phyloP scores from a whole-genome alignment of 768 basidiomycete species.

The Podaxis carcinomalis region DNA sequence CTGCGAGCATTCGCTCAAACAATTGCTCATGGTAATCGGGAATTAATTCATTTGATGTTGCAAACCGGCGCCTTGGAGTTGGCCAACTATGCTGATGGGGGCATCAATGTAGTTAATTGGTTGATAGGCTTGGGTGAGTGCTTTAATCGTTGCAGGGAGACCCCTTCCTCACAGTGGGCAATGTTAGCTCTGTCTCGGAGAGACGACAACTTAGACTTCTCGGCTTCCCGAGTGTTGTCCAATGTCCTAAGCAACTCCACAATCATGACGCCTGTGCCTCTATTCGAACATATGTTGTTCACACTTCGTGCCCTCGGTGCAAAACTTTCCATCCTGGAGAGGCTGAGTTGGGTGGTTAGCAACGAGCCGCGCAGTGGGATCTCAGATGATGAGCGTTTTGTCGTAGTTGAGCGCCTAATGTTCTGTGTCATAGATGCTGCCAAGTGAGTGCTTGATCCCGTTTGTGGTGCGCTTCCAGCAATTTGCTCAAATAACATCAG shows the following conservation, averaged over 20 bases:
- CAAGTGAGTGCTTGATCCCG: constrained; percentile 31
- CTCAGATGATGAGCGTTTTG: constrained; percentile 21
- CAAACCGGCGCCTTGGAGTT: constrained; percentile 7
- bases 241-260: constrained; percentile 9
- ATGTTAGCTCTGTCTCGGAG: background rate
- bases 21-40: constrained; percentile 4
- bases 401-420: constrained; percentile 37
- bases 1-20: constrained; percentile 4
- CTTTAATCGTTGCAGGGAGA: background rate
- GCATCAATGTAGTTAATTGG: background rate
- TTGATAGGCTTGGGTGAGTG: background rate
- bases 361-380: constrained; percentile 10
- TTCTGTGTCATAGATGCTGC: constrained; percentile 38
- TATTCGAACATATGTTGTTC: constrained; percentile 27
- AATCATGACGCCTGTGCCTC: background rate
- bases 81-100: constrained; percentile 6
- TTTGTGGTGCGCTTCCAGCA: background rate
- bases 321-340: constrained; percentile 27
- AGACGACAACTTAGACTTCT: background rate
- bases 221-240: constrained; percentile 13
- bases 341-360: constrained; percentile 26
- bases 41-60: background rate
- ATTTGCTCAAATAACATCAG: constrained; percentile 17
- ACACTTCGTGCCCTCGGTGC: constrained; percentile 45
- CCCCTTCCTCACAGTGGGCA: background rate